A percentile compares a stretch with the other conserved stretches of the same genome.
Evolutionary conservation across 495 filamentous ascomycete genomes (phyloP).

Genomic region (Bombardia bombarda): DNA sequence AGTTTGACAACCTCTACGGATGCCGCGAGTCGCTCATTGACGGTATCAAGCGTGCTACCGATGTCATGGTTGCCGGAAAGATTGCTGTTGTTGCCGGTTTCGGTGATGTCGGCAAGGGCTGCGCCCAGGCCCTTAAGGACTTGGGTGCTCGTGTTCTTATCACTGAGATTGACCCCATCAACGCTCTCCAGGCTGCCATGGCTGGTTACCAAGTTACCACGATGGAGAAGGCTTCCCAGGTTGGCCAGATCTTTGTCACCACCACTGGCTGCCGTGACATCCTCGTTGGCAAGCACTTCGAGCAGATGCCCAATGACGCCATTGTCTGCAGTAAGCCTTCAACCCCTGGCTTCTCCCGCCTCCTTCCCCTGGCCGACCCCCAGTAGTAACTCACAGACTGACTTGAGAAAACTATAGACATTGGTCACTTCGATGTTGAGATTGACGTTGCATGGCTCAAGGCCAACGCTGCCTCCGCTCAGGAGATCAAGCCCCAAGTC

Average conservation of each 20-base stretch:
- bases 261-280: constrained; percentile 99
- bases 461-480: constrained; percentile 78
- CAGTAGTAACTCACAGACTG: constrained; percentile 4
- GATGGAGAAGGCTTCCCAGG: constrained; percentile 87
- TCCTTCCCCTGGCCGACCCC: background rate
- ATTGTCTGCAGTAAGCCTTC: constrained; percentile 89
- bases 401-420: constrained; percentile 49
- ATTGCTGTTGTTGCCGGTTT: constrained; percentile 94
- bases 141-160: constrained; percentile 97
- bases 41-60: constrained; percentile 99
- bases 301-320: constrained; percentile 95
- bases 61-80: constrained; percentile 99
- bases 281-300: constrained; percentile 84
- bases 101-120: constrained; percentile 99
- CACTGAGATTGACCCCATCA: constrained; percentile 98
- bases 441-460: constrained; percentile 99
- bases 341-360: background rate
- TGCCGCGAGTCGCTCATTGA: constrained; percentile 98
- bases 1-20: constrained; percentile 99
- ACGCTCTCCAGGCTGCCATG: constrained; percentile 96
- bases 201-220: constrained; percentile 93
- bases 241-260: constrained; percentile 97
- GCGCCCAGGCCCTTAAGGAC: constrained; percentile 85
- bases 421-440: constrained; percentile 99
- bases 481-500: constrained; percentile 99